These are phyloP conservation scores for Pogostemon cablin DNA, from an alignment of 257 asterid species.

Conservation along the genomic window DNA sequence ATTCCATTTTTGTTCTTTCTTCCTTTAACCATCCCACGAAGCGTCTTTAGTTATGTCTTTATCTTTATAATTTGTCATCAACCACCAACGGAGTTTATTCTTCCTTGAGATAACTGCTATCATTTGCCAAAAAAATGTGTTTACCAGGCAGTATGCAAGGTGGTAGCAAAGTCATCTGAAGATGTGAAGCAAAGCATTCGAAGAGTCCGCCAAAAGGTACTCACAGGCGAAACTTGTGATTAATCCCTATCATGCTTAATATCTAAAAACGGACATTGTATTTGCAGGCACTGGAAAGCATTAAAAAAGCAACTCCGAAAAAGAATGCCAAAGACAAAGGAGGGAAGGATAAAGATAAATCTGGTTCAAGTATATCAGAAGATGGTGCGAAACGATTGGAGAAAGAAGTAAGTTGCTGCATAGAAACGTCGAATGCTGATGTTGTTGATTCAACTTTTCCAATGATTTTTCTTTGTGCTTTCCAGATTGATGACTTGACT, in stretches of 20 bases:
- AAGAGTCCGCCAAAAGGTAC: conserved; percentile 97
- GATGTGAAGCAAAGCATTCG: conserved; percentile 91
- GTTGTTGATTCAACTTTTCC: conserved; percentile 1
- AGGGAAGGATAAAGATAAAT: conserved; percentile 73
- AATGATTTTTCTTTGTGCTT: conserved; percentile 8
- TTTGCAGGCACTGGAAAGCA: conserved; percentile 72
- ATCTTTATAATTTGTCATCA: conserved; percentile 28
- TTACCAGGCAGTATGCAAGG: conserved; percentile 85
- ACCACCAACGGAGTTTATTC: conserved; percentile 11
- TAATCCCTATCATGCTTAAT: conserved; percentile 1
- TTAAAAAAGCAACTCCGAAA: conserved; percentile 74
- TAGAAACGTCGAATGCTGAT: not conserved
- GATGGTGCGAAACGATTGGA: conserved; percentile 89
- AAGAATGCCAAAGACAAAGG: conserved; percentile 73
- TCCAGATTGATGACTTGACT: conserved; percentile 86
- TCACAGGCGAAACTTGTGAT: conserved; percentile 6
- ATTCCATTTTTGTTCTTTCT: too few species aligned
- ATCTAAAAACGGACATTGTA: conserved; percentile 14
- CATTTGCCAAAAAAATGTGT: conserved; percentile 18
- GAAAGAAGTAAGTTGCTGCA: conserved; percentile 68
- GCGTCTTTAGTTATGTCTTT: not conserved
- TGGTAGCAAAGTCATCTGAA: conserved; percentile 88
- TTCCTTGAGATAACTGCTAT: conserved; percentile 7
- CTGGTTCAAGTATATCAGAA: conserved; percentile 61
- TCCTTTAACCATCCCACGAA: too few species aligned